Evolutionary conservation across 768 basidiomycete species (phyloP).

Genomic region (Suillus placidus): DNA sequence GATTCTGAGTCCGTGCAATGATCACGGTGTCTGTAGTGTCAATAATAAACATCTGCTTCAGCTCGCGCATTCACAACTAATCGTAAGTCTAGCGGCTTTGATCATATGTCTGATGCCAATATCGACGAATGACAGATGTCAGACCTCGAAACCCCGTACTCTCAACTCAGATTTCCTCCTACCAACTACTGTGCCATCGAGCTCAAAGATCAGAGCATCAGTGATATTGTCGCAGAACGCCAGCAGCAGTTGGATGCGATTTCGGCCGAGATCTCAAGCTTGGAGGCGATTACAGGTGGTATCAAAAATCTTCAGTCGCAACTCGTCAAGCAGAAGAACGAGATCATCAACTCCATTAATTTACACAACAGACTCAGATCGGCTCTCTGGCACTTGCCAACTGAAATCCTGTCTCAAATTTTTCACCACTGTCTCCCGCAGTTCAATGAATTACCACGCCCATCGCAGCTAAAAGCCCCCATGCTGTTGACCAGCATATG

Average conservation of each 20-base stretch:
- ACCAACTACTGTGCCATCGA: constrained; percentile 23
- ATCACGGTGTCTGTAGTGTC: too few species aligned
- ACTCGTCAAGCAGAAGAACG: constrained; percentile 18
- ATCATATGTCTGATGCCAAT: too few species aligned
- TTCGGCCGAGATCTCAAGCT: constrained; percentile 16
- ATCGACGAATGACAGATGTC: constrained; percentile 10
- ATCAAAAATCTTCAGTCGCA: constrained; percentile 14
- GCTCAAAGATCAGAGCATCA: constrained; percentile 19
- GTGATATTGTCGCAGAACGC: constrained; percentile 20
- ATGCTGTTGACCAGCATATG: constrained; percentile 44
- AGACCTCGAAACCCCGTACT: constrained; percentile 22
- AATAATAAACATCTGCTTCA: neutral
- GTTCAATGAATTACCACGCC: neutral
- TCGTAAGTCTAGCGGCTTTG: neutral
- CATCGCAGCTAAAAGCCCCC: constrained; percentile 30
- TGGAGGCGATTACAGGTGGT: constrained; percentile 19
- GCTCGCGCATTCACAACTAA: neutral
- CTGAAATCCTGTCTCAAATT: constrained; percentile 51
- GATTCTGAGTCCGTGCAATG: too few species aligned
- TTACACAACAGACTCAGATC: constrained; percentile 27
- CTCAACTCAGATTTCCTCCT: neutral
- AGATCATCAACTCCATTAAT: constrained; percentile 21
- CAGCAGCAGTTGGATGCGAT: constrained; percentile 19
- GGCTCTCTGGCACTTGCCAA: constrained; percentile 42
- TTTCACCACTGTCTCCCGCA: constrained; percentile 42